phyloP scores from a whole-genome alignment of 2,329 filamentous ascomycete genomes.

The Phoma sp. region DNA sequence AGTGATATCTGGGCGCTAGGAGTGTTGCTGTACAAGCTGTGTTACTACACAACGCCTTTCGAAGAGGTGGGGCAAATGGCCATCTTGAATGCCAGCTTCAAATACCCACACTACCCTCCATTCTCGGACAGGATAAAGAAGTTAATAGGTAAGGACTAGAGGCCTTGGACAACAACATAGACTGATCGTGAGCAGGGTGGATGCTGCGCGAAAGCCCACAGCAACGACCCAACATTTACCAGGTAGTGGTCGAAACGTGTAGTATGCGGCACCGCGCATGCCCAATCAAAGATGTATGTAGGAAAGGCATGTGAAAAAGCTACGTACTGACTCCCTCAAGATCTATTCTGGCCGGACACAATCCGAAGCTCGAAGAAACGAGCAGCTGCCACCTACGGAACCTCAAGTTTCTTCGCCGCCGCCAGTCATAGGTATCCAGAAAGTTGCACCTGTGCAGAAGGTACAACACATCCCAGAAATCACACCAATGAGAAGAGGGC shows the following conservation, averaged over 20 bases:
- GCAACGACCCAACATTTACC: slow-evolving; percentile 88
- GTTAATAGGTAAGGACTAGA: slow-evolving; percentile 74
- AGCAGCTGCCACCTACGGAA: slow-evolving; percentile 66
- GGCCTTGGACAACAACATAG: neutral
- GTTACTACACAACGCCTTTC: slow-evolving; percentile 98
- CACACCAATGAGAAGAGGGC: slow-evolving; percentile 89
- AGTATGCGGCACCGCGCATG: slow-evolving; percentile 86
- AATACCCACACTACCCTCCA: slow-evolving; percentile 83
- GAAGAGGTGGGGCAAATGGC: slow-evolving; percentile 98
- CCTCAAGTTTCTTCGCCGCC: slow-evolving; percentile 63
- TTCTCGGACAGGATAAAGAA: slow-evolving; percentile 92
- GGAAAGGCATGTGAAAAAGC: neutral
- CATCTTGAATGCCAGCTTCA: slow-evolving; percentile 94
- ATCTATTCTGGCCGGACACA: slow-evolving; percentile 64
- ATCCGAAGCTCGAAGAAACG: slow-evolving; percentile 68
- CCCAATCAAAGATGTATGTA: slow-evolving; percentile 82
- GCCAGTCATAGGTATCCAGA: slow-evolving; percentile 76
- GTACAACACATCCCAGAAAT: slow-evolving; percentile 84
- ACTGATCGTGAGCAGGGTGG: slow-evolving; percentile 65
- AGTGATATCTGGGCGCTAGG: slow-evolving; percentile 98
- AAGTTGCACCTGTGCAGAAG: slow-evolving; percentile 75
- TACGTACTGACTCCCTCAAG: slow-evolving; percentile 41
- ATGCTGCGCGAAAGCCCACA: slow-evolving; percentile 89
- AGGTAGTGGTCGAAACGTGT: slow-evolving; percentile 86
- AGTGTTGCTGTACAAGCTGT: slow-evolving; percentile 95